phyloP scores from a whole-genome alignment of 2,329 filamentous ascomycete species.

The Gyromitra esculenta region DNA sequence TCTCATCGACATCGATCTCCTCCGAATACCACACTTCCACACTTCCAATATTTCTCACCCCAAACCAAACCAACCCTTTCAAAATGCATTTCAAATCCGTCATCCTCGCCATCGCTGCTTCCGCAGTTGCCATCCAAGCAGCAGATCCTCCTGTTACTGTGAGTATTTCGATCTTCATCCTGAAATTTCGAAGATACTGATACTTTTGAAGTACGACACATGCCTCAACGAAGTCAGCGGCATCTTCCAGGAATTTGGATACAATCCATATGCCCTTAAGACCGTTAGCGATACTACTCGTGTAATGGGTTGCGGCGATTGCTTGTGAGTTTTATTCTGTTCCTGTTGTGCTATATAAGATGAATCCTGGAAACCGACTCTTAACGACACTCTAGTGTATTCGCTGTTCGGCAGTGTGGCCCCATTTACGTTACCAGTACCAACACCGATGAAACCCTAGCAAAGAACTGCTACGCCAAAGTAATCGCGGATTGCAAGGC shows the following conservation, averaged over 20 bases:
- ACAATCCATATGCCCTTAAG: too few species aligned
- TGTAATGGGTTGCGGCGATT: background rate
- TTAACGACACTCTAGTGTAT: too few species aligned
- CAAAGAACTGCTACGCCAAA: background rate
- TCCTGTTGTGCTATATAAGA: too few species aligned
- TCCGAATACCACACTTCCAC: background rate
- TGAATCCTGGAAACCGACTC: too few species aligned
- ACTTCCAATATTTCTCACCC: background rate
- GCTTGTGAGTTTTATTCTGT: too few species aligned
- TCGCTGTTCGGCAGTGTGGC: too few species aligned
- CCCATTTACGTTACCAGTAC: too few species aligned
- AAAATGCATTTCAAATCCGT: constrained; percentile 27
- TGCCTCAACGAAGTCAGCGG: background rate
- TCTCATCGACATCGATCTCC: background rate
- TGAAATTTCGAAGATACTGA: background rate
- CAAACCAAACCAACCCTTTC: constrained; percentile 2
- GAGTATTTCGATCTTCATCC: background rate
- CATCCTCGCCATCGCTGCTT: constrained; percentile 5
- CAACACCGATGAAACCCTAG: too few species aligned
- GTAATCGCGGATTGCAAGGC: background rate
- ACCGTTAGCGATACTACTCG: accelerated
- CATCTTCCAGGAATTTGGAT: background rate
- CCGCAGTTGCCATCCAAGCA: background rate
- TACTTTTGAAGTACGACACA: background rate
- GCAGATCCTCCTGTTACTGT: background rate